Percentiles rank a stretch among this genome's conserved stretches.
These are phyloP conservation scores for Spathaspora girioi DNA, from an alignment of 805 yeast genomes.

Conservation along the genomic window DNA sequence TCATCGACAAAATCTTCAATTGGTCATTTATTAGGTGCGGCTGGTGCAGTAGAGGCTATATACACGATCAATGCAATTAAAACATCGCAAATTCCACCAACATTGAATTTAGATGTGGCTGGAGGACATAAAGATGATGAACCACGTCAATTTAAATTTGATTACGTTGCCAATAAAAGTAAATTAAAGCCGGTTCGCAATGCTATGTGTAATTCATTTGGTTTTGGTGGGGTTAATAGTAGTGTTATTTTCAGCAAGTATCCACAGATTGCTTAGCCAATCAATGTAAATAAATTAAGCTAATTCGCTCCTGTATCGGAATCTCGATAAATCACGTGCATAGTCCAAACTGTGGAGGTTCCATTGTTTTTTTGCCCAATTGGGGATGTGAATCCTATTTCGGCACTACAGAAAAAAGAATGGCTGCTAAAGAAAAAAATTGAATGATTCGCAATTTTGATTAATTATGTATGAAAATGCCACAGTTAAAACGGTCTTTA, in stretches of 20 bases:
- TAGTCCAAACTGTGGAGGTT: not conserved
- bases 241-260: conserved; percentile 50
- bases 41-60: conserved; percentile 90
- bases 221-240: conserved; percentile 96
- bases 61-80: conserved; percentile 69
- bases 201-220: conserved; percentile 88
- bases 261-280: not conserved
- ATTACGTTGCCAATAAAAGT: conserved; percentile 55
- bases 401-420: not conserved
- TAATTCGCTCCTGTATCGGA: not conserved
- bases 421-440: not conserved
- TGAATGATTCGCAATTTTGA: not conserved
- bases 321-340: not conserved
- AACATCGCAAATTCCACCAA: conserved; percentile 66
- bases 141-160: conserved; percentile 42
- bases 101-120: conserved; percentile 60
- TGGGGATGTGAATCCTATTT: not conserved
- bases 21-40: conserved; percentile 94
- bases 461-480: not conserved
- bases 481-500: not conserved
- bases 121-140: conserved; percentile 50
- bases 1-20: conserved; percentile 89
- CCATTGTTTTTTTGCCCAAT: not conserved
- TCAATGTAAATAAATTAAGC: not conserved
- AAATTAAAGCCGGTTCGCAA: conserved; percentile 38